A percentile compares a stretch with the other conserved stretches of the same genome.
Conservation (phyloP, 176 grass and related monocot species). For the Rhynchospora tenuis region DNA sequence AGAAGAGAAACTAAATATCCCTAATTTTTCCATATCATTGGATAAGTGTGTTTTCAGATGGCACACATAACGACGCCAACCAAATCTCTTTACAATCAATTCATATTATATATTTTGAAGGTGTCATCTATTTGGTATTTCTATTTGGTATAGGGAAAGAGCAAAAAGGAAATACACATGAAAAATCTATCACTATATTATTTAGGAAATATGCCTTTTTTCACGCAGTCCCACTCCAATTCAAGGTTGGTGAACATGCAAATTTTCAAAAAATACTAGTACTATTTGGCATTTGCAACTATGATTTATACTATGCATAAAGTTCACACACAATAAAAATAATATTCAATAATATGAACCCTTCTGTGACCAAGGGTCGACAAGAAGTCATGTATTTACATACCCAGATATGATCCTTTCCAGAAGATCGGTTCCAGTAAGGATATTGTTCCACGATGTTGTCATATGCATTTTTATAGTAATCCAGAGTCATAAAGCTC, state of each 20-base stretch:
- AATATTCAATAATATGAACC: background rate
- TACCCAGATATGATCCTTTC: slow-evolving; percentile 98
- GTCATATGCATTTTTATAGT: slow-evolving; percentile 79
- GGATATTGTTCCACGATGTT: slow-evolving; percentile 79
- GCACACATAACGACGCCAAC: background rate
- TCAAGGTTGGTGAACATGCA: background rate
- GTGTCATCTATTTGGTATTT: background rate
- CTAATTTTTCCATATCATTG: background rate
- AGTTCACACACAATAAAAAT: background rate
- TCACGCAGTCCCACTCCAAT: background rate
- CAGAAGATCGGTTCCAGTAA: slow-evolving; percentile 85
- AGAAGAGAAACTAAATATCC: background rate
- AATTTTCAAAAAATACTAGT: background rate
- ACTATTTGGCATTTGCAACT: background rate
- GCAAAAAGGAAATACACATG: background rate
- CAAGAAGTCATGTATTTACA: slow-evolving; percentile 4
- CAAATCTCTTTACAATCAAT: background rate
- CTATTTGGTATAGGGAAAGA: background rate
- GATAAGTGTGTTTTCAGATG: background rate
- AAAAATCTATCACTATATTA: background rate
- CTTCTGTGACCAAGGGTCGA: background rate
- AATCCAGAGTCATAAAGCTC: slow-evolving; percentile 70
- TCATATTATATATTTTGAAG: background rate
- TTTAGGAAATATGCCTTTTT: background rate
- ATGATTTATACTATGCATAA: background rate